These are phyloP conservation scores for Penicillium atrosanguineum DNA, from an alignment of 495 filamentous ascomycete genomes.

Conservation along the genomic window DNA sequence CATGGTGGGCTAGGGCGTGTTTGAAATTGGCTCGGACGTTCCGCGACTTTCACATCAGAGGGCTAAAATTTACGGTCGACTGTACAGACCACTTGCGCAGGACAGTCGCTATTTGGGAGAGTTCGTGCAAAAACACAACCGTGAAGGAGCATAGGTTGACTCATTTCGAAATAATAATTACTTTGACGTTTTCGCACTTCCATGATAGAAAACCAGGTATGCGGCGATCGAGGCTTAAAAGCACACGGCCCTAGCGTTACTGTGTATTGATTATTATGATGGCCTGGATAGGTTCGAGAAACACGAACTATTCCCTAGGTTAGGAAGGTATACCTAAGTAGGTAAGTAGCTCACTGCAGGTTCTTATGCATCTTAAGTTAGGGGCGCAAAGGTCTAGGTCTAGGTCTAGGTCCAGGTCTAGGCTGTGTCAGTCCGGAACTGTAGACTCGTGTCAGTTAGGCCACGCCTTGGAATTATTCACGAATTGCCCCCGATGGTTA, in stretches of 20 bases:
- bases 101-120: neutral
- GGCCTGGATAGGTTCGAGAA: neutral
- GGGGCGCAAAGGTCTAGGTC: too few species aligned
- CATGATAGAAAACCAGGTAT: too few species aligned
- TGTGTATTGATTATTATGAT: neutral
- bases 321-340: neutral
- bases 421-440: neutral
- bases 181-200: too few species aligned
- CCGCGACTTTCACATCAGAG: neutral
- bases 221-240: too few species aligned
- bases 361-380: neutral
- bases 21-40: neutral
- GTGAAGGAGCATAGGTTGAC: too few species aligned
- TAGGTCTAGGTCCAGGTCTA: too few species aligned
- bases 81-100: constrained; percentile 16
- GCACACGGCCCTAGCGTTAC: neutral
- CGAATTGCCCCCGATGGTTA: too few species aligned
- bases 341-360: neutral
- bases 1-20: neutral
- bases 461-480: too few species aligned
- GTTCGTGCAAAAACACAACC: too few species aligned
- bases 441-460: neutral
- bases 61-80: constrained; percentile 27
- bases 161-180: too few species aligned
- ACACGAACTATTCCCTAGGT: neutral